A percentile compares a stretch with the other conserved stretches of the same genome.
Evolutionary conservation across 1,284 basidiomycete genomes (phyloP).

Genomic region (Spongiforma sp.): DNA sequence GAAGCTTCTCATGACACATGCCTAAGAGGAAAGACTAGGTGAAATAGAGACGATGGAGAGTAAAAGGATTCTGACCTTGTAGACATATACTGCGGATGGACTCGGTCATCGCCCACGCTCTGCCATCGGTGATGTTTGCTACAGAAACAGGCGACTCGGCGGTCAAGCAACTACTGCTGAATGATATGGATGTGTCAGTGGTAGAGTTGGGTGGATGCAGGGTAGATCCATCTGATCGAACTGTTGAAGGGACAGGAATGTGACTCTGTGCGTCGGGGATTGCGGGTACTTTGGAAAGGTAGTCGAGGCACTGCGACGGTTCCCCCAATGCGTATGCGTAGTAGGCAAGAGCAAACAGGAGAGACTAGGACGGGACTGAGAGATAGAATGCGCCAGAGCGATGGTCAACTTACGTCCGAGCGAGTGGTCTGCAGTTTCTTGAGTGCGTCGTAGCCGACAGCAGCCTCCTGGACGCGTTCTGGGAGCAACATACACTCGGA

Average conservation of each 20-base stretch:
- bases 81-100: slow-evolving; percentile 69
- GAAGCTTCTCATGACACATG: slow-evolving; percentile 57
- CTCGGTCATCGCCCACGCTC: slow-evolving; percentile 69
- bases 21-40: slow-evolving; percentile 38
- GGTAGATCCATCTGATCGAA: slow-evolving; percentile 46
- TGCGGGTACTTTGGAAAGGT: slow-evolving; percentile 62
- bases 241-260: slow-evolving; percentile 50
- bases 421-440: slow-evolving; percentile 55
- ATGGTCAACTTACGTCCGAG: slow-evolving; percentile 58
- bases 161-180: slow-evolving; percentile 52
- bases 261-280: slow-evolving; percentile 54
- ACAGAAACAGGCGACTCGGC: slow-evolving; percentile 44
- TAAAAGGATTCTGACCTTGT: slow-evolving; percentile 52
- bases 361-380: slow-evolving; percentile 46
- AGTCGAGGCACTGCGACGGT: slow-evolving; percentile 64
- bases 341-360: slow-evolving; percentile 72
- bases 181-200: slow-evolving; percentile 50
- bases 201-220: slow-evolving; percentile 42
- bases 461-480: slow-evolving; percentile 60
- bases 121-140: slow-evolving; percentile 63
- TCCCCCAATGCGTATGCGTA: slow-evolving; percentile 77
- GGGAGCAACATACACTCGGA: slow-evolving; percentile 61
- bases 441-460: slow-evolving; percentile 54
- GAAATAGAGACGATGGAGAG: background rate
- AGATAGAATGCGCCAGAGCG: slow-evolving; percentile 1